A percentile compares a stretch with the other conserved stretches of the same genome.
Conservation (phyloP, 2,329 filamentous ascomycete species). For the Colletotrichum abscissum region DNA sequence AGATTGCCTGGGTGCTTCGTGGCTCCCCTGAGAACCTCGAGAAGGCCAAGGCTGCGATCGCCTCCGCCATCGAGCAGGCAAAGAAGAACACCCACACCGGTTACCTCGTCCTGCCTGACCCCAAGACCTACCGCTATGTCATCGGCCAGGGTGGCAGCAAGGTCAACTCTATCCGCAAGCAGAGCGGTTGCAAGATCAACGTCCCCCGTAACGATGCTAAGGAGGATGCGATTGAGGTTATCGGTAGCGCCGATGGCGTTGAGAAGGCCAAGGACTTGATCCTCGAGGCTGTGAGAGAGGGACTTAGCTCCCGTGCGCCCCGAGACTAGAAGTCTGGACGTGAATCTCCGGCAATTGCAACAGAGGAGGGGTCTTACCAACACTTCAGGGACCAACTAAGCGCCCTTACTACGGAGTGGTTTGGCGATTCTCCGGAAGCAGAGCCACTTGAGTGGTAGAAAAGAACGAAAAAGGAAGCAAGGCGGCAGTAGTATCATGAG, state of each 20-base stretch:
- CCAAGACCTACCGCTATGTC: slow-evolving; percentile 88
- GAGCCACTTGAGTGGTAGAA: slow-evolving; percentile 16
- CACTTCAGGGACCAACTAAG: slow-evolving; percentile 4
- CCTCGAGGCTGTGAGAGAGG: slow-evolving; percentile 80
- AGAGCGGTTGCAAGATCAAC: slow-evolving; percentile 93
- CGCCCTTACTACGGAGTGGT: slow-evolving; percentile 16
- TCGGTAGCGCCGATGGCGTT: slow-evolving; percentile 81
- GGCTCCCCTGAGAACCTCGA: slow-evolving; percentile 82
- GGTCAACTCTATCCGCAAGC: slow-evolving; percentile 91
- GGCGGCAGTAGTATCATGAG: neutral
- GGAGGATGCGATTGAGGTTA: slow-evolving; percentile 89
- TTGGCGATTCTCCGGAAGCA: neutral
- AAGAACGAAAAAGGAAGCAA: neutral
- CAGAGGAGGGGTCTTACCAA: neutral
- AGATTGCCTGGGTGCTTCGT: slow-evolving; percentile 90
- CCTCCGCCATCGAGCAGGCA: slow-evolving; percentile 78
- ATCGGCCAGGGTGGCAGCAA: slow-evolving; percentile 90
- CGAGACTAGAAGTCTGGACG: slow-evolving; percentile 25
- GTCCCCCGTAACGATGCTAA: slow-evolving; percentile 84
- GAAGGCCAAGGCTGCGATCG: slow-evolving; percentile 82
- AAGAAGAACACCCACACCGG: slow-evolving; percentile 79
- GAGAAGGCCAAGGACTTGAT: slow-evolving; percentile 92
- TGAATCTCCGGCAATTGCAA: neutral
- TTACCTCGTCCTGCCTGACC: slow-evolving; percentile 90
- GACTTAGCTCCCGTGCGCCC: slow-evolving; percentile 45